Percentiles rank a stretch among this genome's conserved stretches.
These are phyloP conservation scores for Rossbeevera mucosa DNA, from an alignment of 768 basidiomycete species.

Conservation along the genomic window DNA sequence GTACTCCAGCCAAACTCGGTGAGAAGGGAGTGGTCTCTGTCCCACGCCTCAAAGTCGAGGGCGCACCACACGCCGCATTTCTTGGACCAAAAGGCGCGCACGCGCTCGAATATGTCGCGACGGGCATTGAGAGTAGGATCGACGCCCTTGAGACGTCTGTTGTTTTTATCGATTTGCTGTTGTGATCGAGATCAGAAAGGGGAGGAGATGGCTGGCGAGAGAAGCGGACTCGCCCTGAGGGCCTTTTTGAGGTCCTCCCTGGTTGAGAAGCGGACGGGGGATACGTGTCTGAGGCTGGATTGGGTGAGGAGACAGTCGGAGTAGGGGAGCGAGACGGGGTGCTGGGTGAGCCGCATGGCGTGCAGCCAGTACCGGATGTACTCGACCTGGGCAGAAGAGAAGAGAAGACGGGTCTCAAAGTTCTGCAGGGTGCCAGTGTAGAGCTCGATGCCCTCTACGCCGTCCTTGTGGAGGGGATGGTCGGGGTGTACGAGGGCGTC, in stretches of 20 bases:
- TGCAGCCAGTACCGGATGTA: conserved; percentile 83
- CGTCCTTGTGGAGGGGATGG: conserved; percentile 64
- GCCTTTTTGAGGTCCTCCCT: conserved; percentile 52
- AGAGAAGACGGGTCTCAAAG: conserved; percentile 75
- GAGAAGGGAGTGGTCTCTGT: conserved; percentile 62
- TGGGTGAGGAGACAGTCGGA: conserved; percentile 69
- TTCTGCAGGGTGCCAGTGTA: conserved; percentile 71
- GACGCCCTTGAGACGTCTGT: conserved; percentile 68
- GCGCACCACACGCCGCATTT: conserved; percentile 71
- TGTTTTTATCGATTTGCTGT: conserved; percentile 75
- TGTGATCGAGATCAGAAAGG: neutral
- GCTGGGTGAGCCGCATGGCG: conserved; percentile 61
- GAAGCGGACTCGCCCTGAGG: conserved; percentile 45
- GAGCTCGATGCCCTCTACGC: conserved; percentile 63
- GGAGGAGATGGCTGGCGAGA: neutral
- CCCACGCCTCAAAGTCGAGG: conserved; percentile 84
- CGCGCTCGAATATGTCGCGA: conserved; percentile 63
- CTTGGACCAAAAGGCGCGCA: conserved; percentile 57
- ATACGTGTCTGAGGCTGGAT: conserved; percentile 52
- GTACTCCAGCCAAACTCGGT: conserved; percentile 83
- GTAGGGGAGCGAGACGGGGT: conserved; percentile 67
- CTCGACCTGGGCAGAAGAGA: conserved; percentile 81
- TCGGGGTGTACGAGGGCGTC: conserved; percentile 65
- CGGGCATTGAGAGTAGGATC: conserved; percentile 51
- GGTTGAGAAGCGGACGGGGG: conserved; percentile 53